These are phyloP conservation scores for Psidium friedrichsthalianum DNA, from an alignment of 345 rosid species.

Conservation along the genomic window DNA sequence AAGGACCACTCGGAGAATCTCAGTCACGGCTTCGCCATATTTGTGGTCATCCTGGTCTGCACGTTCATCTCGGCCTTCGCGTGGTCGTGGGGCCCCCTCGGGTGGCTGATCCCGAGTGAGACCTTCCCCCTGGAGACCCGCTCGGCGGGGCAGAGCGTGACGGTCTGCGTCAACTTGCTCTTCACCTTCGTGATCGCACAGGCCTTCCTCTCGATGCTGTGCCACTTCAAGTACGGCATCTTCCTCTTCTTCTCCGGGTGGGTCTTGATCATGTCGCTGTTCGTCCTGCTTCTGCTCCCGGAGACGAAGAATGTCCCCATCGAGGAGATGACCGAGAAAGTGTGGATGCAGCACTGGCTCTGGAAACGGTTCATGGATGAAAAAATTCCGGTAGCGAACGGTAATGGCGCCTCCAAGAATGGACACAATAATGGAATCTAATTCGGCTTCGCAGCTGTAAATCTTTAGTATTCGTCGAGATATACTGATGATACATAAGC, in stretches of 20 bases:
- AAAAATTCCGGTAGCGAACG: neutral
- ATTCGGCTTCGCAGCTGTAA: constrained; percentile 25
- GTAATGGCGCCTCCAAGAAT: constrained; percentile 11
- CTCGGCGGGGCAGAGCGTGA: constrained; percentile 91
- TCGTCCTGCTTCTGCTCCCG: constrained; percentile 64
- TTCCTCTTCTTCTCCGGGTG: constrained; percentile 85
- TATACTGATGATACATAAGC: neutral
- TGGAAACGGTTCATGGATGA: constrained; percentile 83
- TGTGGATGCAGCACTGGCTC: constrained; percentile 91
- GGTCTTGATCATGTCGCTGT: constrained; percentile 78
- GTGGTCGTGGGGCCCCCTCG: constrained; percentile 99
- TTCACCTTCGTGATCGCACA: constrained; percentile 92
- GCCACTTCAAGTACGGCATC: constrained; percentile 85
- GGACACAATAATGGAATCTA: constrained; percentile 36
- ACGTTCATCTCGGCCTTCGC: constrained; percentile 87
- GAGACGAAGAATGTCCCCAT: constrained; percentile 93
- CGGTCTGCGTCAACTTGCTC: constrained; percentile 75
- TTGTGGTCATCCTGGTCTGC: constrained; percentile 73
- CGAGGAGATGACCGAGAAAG: constrained; percentile 92
- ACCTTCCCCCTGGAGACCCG: constrained; percentile 91
- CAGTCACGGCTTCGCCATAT: constrained; percentile 23
- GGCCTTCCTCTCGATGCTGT: constrained; percentile 92
- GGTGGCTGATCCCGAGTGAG: constrained; percentile 93
- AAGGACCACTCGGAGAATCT: constrained; percentile 51
- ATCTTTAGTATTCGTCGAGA: neutral